phyloP scores from a whole-genome alignment of 257 asterid genomes.

The Solanum virginianum region DNA sequence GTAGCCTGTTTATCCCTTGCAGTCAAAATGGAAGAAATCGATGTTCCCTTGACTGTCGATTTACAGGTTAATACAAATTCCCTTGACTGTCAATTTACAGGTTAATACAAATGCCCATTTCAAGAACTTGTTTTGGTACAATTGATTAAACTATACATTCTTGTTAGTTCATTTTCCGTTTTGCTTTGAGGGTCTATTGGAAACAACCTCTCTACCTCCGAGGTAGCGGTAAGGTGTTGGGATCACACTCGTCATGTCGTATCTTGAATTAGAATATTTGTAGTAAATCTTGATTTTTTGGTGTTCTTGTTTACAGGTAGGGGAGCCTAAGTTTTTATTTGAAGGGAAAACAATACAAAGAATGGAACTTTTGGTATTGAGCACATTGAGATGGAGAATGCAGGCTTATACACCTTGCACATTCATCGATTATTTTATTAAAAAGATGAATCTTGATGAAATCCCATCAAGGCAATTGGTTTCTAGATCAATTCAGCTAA shows the following conservation, averaged over 20 bases:
- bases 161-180: background rate
- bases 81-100: constrained; percentile 42
- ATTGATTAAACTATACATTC: background rate
- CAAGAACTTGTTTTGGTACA: background rate
- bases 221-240: too few relatives aligned
- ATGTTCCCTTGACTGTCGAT: constrained; percentile 35
- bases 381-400: constrained; percentile 56
- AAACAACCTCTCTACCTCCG: background rate
- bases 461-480: constrained; percentile 16
- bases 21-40: constrained; percentile 58
- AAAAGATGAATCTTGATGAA: constrained; percentile 20
- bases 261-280: background rate
- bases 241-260: background rate
- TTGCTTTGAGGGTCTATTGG: background rate
- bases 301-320: constrained; percentile 29
- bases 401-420: constrained; percentile 50
- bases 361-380: constrained; percentile 67
- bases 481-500: constrained; percentile 35
- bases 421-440: constrained; percentile 44
- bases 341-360: constrained; percentile 46
- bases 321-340: constrained; percentile 38
- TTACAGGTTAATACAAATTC: constrained; percentile 42
- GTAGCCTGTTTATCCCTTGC: constrained; percentile 69
- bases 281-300: background rate
- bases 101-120: constrained; percentile 8